phyloP scores from a whole-genome alignment of 306 rosid species.

The Nissolia schottii region DNA sequence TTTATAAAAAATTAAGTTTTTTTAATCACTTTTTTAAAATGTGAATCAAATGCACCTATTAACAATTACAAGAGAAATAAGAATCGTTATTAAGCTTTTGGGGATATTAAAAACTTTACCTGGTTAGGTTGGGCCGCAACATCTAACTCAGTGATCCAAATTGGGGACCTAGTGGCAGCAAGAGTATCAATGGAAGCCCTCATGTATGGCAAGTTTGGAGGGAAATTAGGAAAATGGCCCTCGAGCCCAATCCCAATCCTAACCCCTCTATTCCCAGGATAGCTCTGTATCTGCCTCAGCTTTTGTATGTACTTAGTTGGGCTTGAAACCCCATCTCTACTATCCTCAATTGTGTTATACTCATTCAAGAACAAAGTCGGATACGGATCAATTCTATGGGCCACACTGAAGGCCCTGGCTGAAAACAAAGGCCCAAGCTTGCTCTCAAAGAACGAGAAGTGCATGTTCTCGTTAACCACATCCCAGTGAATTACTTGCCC shows the following conservation, averaged over 20 bases:
- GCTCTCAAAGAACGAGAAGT: constrained; percentile 47
- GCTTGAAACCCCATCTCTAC: constrained; percentile 25
- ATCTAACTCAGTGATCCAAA: constrained; percentile 85
- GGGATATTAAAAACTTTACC: constrained; percentile 29
- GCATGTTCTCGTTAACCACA: constrained; percentile 73
- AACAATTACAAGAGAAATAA: neutral
- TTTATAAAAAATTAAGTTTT: too few species aligned
- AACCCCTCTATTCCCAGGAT: neutral
- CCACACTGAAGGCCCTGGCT: constrained; percentile 30
- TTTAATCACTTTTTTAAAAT: too few species aligned
- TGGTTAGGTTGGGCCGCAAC: constrained; percentile 40
- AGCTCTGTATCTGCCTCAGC: constrained; percentile 37
- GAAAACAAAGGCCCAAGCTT: constrained; percentile 40
- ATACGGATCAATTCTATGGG: constrained; percentile 30
- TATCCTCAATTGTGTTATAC: constrained; percentile 60
- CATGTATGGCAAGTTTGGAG: constrained; percentile 52
- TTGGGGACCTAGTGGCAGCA: constrained; percentile 48
- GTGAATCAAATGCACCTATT: too few species aligned
- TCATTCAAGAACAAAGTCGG: constrained; percentile 65
- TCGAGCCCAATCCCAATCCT: constrained; percentile 62
- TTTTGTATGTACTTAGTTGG: constrained; percentile 52
- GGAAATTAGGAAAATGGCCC: constrained; percentile 39
- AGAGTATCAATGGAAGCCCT: constrained; percentile 70
- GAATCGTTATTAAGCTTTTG: neutral
- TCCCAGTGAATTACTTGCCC: constrained; percentile 75